Conservation (phyloP, 148 eudicot species). For the Vaccinium myrtillus region DNA sequence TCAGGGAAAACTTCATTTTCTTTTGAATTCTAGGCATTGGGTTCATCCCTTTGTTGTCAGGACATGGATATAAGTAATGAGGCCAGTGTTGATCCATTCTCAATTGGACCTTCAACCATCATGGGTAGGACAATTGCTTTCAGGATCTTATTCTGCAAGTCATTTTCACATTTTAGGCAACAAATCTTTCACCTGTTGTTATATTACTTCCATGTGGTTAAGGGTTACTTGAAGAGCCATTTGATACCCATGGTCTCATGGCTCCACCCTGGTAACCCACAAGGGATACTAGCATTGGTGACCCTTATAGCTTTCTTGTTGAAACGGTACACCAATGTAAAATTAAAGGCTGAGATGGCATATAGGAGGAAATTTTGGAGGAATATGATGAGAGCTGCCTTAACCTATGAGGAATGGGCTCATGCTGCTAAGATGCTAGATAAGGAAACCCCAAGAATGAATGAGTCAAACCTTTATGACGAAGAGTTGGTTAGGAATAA, state of each 20-base stretch:
- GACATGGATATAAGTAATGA: slow-evolving; percentile 85
- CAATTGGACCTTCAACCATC: slow-evolving; percentile 72
- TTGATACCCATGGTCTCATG: slow-evolving; percentile 69
- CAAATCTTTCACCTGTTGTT: slow-evolving; percentile 36
- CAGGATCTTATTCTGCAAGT: slow-evolving; percentile 75
- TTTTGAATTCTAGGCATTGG: neutral
- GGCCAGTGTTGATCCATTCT: slow-evolving; percentile 68
- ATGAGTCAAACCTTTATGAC: slow-evolving; percentile 74
- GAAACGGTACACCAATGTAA: slow-evolving; percentile 79
- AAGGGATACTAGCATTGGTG: slow-evolving; percentile 76
- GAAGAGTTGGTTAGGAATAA: slow-evolving; percentile 83
- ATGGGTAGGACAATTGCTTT: slow-evolving; percentile 86
- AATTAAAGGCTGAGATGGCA: slow-evolving; percentile 72
- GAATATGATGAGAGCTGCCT: slow-evolving; percentile 83
- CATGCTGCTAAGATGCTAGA: slow-evolving; percentile 95
- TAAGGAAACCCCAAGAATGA: slow-evolving; percentile 63
- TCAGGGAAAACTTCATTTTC: neutral
- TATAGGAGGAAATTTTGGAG: slow-evolving; percentile 94
- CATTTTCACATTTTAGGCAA: slow-evolving; percentile 64
- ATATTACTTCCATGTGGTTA: slow-evolving; percentile 31
- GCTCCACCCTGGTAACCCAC: slow-evolving; percentile 90
- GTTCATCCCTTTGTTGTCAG: neutral
- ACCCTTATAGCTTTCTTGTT: slow-evolving; percentile 67
- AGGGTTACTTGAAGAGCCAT: slow-evolving; percentile 25
- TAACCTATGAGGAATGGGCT: slow-evolving; percentile 89